Evolutionary conservation across 345 rosid genomes (phyloP).

Genomic region (Noccaea bulbosa): DNA sequence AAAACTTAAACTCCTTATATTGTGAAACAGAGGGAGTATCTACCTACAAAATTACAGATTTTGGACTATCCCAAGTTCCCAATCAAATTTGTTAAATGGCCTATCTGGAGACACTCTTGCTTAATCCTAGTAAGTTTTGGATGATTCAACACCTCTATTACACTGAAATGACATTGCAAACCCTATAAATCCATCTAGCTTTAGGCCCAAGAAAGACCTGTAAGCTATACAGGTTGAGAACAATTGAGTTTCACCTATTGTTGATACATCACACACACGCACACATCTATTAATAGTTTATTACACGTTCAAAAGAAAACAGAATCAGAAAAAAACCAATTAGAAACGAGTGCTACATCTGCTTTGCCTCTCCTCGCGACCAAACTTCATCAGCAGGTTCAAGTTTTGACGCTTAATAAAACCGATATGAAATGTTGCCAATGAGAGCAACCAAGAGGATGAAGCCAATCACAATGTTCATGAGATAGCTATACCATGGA

Average conservation of each 20-base stretch:
- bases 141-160: neutral
- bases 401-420: constrained; percentile 7
- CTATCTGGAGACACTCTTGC: no score
- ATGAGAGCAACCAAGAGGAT: constrained; percentile 30
- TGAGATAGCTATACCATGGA: constrained; percentile 16
- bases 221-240: constrained; percentile 12
- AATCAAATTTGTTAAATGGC: no score
- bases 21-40: no score
- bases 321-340: neutral
- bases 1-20: no score
- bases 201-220: constrained; percentile 8
- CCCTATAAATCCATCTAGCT: neutral
- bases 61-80: no score
- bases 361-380: neutral
- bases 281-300: neutral
- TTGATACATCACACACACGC: neutral
- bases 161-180: neutral
- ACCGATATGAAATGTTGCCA: constrained; percentile 3
- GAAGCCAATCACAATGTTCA: constrained; percentile 27
- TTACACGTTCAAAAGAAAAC: neutral
- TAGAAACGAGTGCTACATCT: constrained; percentile 2
- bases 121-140: neutral
- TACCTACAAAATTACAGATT: no score
- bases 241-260: neutral
- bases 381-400: neutral